Evolutionary conservation across 805 yeast species (phyloP).

Genomic region (Huiozyma sinensis): DNA sequence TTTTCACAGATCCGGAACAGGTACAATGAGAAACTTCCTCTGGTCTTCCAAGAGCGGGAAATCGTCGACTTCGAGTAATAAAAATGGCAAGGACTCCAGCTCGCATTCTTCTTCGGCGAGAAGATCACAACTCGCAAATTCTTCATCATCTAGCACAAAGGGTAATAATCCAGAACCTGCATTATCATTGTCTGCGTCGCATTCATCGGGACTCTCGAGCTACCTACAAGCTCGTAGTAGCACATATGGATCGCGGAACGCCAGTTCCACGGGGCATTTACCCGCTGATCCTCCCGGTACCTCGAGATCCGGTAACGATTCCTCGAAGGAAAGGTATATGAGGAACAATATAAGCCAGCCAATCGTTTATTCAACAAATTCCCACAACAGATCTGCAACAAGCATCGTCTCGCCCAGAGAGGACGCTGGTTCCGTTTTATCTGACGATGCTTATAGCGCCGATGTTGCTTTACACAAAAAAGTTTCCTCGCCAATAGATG

Average conservation of each 20-base stretch:
- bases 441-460: background rate
- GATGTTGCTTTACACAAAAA: background rate
- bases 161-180: no score
- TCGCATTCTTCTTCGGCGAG: no score
- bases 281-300: no score
- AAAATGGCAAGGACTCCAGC: background rate
- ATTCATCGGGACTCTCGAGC: background rate
- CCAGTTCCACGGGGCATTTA: no score
- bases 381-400: background rate
- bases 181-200: background rate
- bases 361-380: background rate
- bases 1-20: no score
- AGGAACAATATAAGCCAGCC: conserved; percentile 2
- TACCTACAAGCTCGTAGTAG: background rate
- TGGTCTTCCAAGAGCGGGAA: background rate
- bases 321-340: conserved; percentile 1
- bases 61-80: background rate
- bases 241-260: no score
- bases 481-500: no score
- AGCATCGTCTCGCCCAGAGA: background rate
- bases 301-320: no score
- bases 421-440: conserved; percentile 1
- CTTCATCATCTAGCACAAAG: no score
- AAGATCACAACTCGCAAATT: no score
- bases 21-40: background rate